Conservation (phyloP, 805 yeast genomes). For the Cyberlindnera suaveolens region DNA sequence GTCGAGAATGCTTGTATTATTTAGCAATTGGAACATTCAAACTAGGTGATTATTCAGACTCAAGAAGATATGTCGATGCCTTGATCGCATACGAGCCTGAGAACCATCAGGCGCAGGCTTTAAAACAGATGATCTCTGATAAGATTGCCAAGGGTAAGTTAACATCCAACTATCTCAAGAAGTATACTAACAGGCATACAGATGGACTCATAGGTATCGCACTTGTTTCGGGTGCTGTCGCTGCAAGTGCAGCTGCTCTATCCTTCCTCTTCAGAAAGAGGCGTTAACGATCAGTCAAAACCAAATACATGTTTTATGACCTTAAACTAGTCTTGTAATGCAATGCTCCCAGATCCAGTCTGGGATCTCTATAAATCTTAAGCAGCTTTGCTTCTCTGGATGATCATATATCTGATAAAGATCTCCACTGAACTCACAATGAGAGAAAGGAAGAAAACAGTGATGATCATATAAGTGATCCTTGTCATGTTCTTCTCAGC, state of each 20-base stretch:
- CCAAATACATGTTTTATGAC: too few relatives aligned
- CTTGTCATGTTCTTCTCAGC: conserved; percentile 90
- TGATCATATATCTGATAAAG: conserved; percentile 48
- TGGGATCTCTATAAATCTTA: not conserved
- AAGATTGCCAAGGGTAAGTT: conserved; percentile 50
- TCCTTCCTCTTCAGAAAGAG: conserved; percentile 34
- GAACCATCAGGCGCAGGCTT: conserved; percentile 65
- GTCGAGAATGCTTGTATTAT: conserved; percentile 87
- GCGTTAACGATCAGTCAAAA: conserved; percentile 13
- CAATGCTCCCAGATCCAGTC: too few relatives aligned
- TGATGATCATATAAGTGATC: conserved; percentile 84
- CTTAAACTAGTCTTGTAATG: too few relatives aligned
- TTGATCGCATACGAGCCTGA: conserved; percentile 77
- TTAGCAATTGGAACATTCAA: conserved; percentile 83
- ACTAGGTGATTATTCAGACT: conserved; percentile 79
- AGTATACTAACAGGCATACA: not conserved
- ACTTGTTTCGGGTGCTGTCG: conserved; percentile 77
- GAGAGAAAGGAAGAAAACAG: conserved; percentile 73
- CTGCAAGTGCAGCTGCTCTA: conserved; percentile 67
- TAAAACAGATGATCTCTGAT: conserved; percentile 75
- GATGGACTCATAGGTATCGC: conserved; percentile 91
- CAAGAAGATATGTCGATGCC: conserved; percentile 79
- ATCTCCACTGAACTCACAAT: conserved; percentile 73
- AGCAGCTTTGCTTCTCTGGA: conserved; percentile 16
- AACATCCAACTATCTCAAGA: too few relatives aligned